A percentile compares a stretch with the other conserved stretches of the same genome.
Conservation (phyloP, 768 basidiomycete species). For the Leccinellum luteum region DNA sequence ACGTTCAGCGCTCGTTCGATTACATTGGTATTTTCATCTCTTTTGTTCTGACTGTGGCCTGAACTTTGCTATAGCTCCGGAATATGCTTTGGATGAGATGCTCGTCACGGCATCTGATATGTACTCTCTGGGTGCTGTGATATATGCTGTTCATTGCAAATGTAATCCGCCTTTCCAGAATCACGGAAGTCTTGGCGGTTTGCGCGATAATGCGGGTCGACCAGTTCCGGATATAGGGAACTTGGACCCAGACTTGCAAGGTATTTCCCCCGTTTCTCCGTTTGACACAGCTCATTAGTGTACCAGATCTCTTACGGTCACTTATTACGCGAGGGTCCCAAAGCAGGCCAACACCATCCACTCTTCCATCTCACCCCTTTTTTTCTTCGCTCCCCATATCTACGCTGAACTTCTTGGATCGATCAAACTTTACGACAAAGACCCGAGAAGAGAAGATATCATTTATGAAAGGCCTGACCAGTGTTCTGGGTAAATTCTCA, state of each 20-base stretch:
- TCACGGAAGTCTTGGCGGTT: slow-evolving; percentile 66
- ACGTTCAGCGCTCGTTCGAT: slow-evolving; percentile 90
- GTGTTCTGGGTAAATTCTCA: slow-evolving; percentile 81
- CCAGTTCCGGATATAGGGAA: slow-evolving; percentile 59
- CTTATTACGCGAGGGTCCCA: slow-evolving; percentile 79
- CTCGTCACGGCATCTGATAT: slow-evolving; percentile 88
- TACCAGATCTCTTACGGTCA: slow-evolving; percentile 63
- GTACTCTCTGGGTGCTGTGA: slow-evolving; percentile 87
- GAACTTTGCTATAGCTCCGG: slow-evolving; percentile 61
- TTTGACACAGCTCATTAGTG: slow-evolving; percentile 8
- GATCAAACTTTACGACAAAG: slow-evolving; percentile 93
- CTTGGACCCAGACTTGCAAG: slow-evolving; percentile 71
- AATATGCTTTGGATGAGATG: slow-evolving; percentile 89
- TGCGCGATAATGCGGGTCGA: slow-evolving; percentile 69
- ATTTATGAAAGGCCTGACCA: slow-evolving; percentile 86
- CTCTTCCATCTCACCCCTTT: slow-evolving; percentile 82
- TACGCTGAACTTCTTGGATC: slow-evolving; percentile 93
- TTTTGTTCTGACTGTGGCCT: neutral
- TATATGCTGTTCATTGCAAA: slow-evolving; percentile 90
- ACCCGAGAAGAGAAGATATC: slow-evolving; percentile 94
- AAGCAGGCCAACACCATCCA: slow-evolving; percentile 70
- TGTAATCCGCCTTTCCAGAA: slow-evolving; percentile 85
- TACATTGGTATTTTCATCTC: slow-evolving; percentile 66
- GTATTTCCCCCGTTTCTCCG: slow-evolving; percentile 33
- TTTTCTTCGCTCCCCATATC: slow-evolving; percentile 96